Evolutionary conservation across 2,329 filamentous ascomycete genomes (phyloP).

Genomic region (Xylaria multiplex): DNA sequence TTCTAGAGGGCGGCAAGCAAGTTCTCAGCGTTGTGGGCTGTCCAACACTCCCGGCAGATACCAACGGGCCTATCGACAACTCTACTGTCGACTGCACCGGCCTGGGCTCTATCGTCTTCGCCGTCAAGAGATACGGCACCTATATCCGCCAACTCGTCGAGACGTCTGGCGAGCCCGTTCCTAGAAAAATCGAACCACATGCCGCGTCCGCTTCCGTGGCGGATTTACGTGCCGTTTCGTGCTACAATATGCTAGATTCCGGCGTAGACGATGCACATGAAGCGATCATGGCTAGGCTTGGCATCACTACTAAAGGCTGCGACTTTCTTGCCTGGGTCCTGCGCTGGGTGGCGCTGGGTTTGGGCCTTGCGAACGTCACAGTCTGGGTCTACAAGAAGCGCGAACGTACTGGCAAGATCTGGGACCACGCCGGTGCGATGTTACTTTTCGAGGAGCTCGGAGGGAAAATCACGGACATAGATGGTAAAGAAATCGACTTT

Average conservation of each 20-base stretch:
- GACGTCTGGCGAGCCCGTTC: conserved; percentile 36
- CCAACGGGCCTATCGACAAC: conserved; percentile 55
- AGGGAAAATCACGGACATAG: conserved; percentile 64
- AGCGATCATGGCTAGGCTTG: conserved; percentile 55
- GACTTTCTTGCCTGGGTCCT: conserved; percentile 68
- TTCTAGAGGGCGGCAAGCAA: conserved; percentile 62
- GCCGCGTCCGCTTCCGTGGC: conserved; percentile 40
- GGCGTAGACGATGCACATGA: conserved; percentile 60
- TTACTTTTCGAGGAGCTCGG: conserved; percentile 67
- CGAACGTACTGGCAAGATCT: conserved; percentile 63
- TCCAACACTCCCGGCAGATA: conserved; percentile 57
- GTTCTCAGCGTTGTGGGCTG: conserved; percentile 61
- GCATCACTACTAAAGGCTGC: conserved; percentile 57
- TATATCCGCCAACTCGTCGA: conserved; percentile 56
- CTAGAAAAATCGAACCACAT: conserved; percentile 50
- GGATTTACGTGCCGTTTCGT: conserved; percentile 58
- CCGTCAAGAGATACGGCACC: conserved; percentile 59
- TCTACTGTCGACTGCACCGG: conserved; percentile 55
- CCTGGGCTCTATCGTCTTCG: conserved; percentile 62
- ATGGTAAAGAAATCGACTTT: conserved; percentile 62
- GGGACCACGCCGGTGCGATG: conserved; percentile 71
- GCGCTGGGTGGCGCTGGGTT: conserved; percentile 63
- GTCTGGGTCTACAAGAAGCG: conserved; percentile 65
- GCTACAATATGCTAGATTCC: conserved; percentile 58
- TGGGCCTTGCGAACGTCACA: conserved; percentile 63